Conservation (phyloP, 257 asterid genomes). For the Solanum sejunctum region DNA sequence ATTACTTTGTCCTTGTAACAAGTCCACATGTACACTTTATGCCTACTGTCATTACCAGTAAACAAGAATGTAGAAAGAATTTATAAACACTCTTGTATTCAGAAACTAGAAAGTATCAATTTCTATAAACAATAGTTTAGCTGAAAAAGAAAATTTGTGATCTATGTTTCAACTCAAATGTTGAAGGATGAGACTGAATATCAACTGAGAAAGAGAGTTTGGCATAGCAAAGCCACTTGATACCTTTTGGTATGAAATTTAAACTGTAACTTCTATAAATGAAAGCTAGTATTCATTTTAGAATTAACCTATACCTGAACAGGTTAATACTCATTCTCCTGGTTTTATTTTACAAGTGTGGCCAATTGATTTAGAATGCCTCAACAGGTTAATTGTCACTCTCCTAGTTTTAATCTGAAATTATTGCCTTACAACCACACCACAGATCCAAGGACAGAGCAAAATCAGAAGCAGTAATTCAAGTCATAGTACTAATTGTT, state of each 20-base stretch:
- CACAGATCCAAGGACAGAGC: neutral
- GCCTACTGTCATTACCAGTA: neutral
- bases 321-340: neutral
- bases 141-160: neutral
- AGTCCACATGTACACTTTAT: neutral
- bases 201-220: neutral
- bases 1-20: neutral
- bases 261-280: neutral
- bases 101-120: neutral
- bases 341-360: neutral
- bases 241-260: neutral
- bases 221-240: neutral
- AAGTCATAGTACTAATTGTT: neutral
- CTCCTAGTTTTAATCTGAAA: neutral
- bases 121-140: neutral
- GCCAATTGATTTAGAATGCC: neutral
- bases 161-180: neutral
- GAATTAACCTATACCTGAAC: neutral
- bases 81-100: neutral
- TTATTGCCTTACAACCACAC: neutral
- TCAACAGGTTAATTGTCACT: neutral
- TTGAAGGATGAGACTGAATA: neutral
- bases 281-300: neutral
- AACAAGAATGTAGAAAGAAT: neutral
- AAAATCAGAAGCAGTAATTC: neutral